A percentile compares a stretch with the other conserved stretches of the same genome.
Evolutionary conservation across 139 green algal species (phyloP).

Genomic region (Chlamydomonas sp.): DNA sequence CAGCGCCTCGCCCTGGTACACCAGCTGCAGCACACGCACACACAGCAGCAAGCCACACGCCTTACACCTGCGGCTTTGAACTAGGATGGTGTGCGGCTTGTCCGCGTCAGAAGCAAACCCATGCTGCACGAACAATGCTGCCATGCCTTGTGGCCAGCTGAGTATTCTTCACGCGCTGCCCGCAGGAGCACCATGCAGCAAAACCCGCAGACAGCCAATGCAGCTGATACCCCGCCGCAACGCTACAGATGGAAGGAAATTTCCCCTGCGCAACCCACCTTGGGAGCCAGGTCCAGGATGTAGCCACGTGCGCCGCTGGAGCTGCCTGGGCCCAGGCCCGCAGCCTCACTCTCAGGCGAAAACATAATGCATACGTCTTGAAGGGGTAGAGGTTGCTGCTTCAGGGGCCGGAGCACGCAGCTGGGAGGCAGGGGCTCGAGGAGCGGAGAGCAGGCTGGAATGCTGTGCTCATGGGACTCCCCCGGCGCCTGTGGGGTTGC

Average conservation of each 20-base stretch:
- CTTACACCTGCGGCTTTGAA: too few species aligned
- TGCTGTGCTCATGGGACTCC: slow-evolving; percentile 17
- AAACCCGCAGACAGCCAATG: not conserved
- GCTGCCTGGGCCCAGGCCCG: not conserved
- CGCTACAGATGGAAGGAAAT: not conserved
- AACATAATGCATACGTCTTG: not conserved
- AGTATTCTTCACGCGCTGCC: too few species aligned
- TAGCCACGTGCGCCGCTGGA: slow-evolving; percentile 26
- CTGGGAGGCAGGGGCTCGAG: slow-evolving; percentile 7
- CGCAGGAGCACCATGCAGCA: too few species aligned
- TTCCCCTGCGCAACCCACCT: slow-evolving; percentile 42
- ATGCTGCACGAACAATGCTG: too few species aligned
- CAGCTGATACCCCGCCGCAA: too few species aligned
- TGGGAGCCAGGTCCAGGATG: slow-evolving; percentile 75
- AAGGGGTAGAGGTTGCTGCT: slow-evolving; percentile 1
- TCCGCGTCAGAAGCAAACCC: too few species aligned
- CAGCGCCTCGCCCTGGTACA: slow-evolving; percentile 77
- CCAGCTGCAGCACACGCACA: slow-evolving; percentile 53
- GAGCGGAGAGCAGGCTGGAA: not conserved
- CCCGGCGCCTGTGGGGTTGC: too few species aligned
- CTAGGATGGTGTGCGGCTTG: too few species aligned
- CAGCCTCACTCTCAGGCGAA: too few species aligned
- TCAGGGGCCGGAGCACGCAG: slow-evolving; percentile 3
- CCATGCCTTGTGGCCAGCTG: too few species aligned
- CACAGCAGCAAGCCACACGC: slow-evolving; percentile 2